Evolutionary conservation across 495 filamentous ascomycete genomes (phyloP), one percentile per base, ranked within the genome.

Genomic region (Xylaria telfairii): DNA sequence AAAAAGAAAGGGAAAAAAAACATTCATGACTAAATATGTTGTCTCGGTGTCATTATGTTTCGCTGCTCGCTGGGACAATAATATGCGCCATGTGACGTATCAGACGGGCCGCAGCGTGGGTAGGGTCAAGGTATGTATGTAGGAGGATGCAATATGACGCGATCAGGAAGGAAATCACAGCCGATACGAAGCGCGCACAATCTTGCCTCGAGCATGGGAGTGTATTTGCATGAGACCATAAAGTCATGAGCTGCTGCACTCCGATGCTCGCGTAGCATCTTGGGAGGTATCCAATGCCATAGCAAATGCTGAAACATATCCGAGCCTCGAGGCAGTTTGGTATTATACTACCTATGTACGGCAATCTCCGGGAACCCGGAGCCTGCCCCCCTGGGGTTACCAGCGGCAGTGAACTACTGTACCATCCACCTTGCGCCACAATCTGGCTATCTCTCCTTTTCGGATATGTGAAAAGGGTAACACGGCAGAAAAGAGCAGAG

Each of bases 221-320:
- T 17, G 64, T 66, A n/a, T 54, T 4, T 66, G 46, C 13, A 54
- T 54, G 46, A 39, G 32, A 53, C 47, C n/a, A 66, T 32, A 42
- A n/a, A 41, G 67, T 69, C 66, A 68, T 60, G 34, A 9, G 54
- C 66, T 26, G 54, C 49, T 24, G 41, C 17, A 17, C 26, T 56
- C 42, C 37, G n/a, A 60, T 49, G 39, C 28, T 44, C 24, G 42
- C 24, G 66, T 68, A 24, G 53, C 54, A 60, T 57, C 65, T 41
- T 42, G 32, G 19, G 13, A 5, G 17, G 15, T 34, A 62, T 42
- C 59, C 37, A 26, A 42, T 21, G 13, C 21, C 37, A 21, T 28
- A 42, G 37, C 34, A 24, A 42, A 62, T 24, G 17, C 59, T 59
- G 56, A 59, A 59, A 59, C 56, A 21, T 59, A 37, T 59, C 30